Conservation (phyloP, 129 eudicot genomes). For the Scalesia atractyloides region DNA sequence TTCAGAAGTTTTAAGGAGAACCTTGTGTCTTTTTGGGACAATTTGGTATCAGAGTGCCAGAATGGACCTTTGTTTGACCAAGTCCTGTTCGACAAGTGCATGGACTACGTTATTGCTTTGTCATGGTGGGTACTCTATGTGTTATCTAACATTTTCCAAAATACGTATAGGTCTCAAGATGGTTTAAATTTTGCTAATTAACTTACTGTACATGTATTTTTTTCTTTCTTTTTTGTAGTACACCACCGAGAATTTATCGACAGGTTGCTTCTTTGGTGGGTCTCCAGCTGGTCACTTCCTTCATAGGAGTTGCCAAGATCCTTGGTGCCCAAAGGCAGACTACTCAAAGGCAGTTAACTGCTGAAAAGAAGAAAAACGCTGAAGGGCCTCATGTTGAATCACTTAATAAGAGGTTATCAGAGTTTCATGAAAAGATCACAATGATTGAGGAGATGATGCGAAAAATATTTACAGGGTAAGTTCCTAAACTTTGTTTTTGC, state of each 20-base stretch:
- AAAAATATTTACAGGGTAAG: conserved; percentile 84
- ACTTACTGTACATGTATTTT: conserved; percentile 16
- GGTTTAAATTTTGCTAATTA: conserved; percentile 20
- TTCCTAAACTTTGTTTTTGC: background rate
- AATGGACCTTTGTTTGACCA: conserved; percentile 91
- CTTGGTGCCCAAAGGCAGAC: conserved; percentile 93
- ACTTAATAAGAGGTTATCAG: conserved; percentile 72
- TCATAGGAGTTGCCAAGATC: conserved; percentile 75
- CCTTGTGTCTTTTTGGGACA: conserved; percentile 81
- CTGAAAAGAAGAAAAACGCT: conserved; percentile 75
- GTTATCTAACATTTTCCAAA: conserved; percentile 14
- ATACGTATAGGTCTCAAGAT: conserved; percentile 3
- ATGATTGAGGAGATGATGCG: conserved; percentile 90
- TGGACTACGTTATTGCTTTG: conserved; percentile 87
- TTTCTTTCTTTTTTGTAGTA: conserved; percentile 43
- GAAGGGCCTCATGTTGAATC: conserved; percentile 90
- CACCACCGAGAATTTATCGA: conserved; percentile 92
- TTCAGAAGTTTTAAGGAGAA: conserved; percentile 89
- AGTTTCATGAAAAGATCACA: conserved; percentile 87
- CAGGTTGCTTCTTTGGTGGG: conserved; percentile 90
- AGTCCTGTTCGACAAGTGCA: conserved; percentile 83
- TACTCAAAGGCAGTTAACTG: conserved; percentile 91
- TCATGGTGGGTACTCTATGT: conserved; percentile 67
- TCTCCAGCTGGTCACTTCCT: conserved; percentile 93
- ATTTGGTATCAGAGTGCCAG: conserved; percentile 81